Base-by-base conservation (phyloP, 129 eudicot species). In the Flaveria bidentis region DNA sequence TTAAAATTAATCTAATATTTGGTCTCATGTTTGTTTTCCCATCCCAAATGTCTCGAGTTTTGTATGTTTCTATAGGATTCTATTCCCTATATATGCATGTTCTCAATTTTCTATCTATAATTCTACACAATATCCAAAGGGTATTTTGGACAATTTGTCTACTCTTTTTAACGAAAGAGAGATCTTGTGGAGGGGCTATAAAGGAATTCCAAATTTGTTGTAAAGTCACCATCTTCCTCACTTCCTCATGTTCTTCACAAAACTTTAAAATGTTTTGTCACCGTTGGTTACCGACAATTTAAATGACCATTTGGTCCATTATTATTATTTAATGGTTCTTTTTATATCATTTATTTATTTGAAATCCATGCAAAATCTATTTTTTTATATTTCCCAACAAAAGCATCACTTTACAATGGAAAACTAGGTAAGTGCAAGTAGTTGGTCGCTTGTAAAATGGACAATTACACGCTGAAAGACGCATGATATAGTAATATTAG, bases 201-300 rank as follows among this genome's bases (percentile, higher is more conserved):
- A 74, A 45, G 55, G 55, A 67, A 45, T 67, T 73, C 25, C 47
- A 36, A 53, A 39, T 15, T 64, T 66, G 75, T 73, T 73, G 79
- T 73, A 58, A 74, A 80, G 84, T 80, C 84, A 47, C 71, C 22
- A 16, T 80, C 84, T 80, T 80, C 75, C 60, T 55, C 79, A 56
- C 45, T 66, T 73, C 28, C 57, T 74, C 80, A 74, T 67, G 84
- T 44, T 46, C 46, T 80, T 73, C 76, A 74, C 71, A 36, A 52
- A 73, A 64, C 39, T 79, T 71, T 72, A 36, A 9, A 47, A 63
- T 10, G 78, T 56, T 80, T 67, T 67, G 65, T 67, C 71, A 74
- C 65, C 18, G 22, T 68, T 71, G 49, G n/a, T 62, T 57, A 80
- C 84, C 76, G 84, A 80, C 84, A 67, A 74, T 46, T 33, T 25